Conservation (phyloP, 2,329 filamentous ascomycete species). For the Xylariaceae sp. region DNA sequence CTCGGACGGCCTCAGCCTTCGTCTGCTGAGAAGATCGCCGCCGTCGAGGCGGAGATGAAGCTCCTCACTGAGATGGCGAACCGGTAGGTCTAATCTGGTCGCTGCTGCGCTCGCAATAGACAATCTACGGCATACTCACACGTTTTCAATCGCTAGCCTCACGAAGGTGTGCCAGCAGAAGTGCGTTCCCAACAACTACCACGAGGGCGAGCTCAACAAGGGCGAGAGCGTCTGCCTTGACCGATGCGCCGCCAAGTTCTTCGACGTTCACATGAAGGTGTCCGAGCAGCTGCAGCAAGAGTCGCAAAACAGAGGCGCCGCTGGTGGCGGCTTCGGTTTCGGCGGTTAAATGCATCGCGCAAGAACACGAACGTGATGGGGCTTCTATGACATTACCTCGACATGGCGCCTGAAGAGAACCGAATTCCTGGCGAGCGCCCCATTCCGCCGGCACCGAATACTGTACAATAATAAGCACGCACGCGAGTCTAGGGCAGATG, state of each 20-base stretch:
- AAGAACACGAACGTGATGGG: neutral
- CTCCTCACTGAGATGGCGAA: constrained; percentile 98
- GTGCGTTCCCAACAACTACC: constrained; percentile 88
- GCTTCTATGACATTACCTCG: neutral
- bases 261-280: constrained; percentile 97
- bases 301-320: constrained; percentile 61
- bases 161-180: constrained; percentile 87
- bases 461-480: constrained; percentile 18
- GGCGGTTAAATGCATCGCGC: constrained; percentile 28
- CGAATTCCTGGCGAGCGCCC: neutral
- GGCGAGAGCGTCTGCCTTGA: constrained; percentile 98
- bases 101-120: neutral
- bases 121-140: constrained; percentile 14
- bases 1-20: constrained; percentile 75
- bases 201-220: constrained; percentile 96
- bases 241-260: constrained; percentile 96
- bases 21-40: constrained; percentile 94
- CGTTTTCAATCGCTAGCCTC: constrained; percentile 49
- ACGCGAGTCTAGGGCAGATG: constrained; percentile 7
- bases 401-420: constrained; percentile 4
- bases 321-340: constrained; percentile 45
- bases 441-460: constrained; percentile 11
- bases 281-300: constrained; percentile 94
- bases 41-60: constrained; percentile 94
- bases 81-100: constrained; percentile 55